Evolutionary conservation across 352 stramenopile genomes (phyloP), one percentile per base, ranked within the genome.

Genomic region (Nothophytophthora sp.): DNA sequence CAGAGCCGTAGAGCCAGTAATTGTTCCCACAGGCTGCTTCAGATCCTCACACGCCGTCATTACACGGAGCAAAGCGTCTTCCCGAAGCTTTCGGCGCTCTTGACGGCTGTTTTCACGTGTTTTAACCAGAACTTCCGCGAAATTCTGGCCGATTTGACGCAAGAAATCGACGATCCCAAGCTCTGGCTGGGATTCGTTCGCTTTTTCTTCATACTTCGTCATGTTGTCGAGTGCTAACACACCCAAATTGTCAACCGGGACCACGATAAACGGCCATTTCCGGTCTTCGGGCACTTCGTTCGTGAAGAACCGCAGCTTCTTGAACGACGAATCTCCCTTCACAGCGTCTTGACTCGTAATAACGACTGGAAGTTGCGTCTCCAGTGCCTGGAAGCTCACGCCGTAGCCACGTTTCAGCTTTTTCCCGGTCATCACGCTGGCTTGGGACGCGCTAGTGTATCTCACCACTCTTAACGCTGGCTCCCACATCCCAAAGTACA

Each of bases 151-250:
- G 11, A 85, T 55, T 33, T 69, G 73, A 8, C 63, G 60, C 9
- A 94, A 44, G 41, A 89, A 92, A 46, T 94, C 83, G n/a, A 92
- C 69, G 11, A 94, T 40, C 0, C 83, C 83, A 11, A 90, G 62
- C 55, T 94, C 83, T 13, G 83, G 83, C 16, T 90, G 79, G 0
- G 47, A 2, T 32, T 80, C 72, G 12, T 52, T 39, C 1, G 73
- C 42, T 2, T 81, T 47, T 0, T 57, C 56, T 23, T 68, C 70
- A 33, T 91, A 88, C 1, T 40, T 56, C 13, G 74, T 57, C 30
- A 94, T 60, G 22, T 90, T 82, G 46, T 92, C 71, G n/a, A 92
- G 46, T 5, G 73, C 63, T 3, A 94, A 46, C 0, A 90, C 50
- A 1, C 83, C 83, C 11, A 76, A 10, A 0, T 25, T 34, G 2